Evolutionary conservation across 2,329 filamentous ascomycete species (phyloP).

Genomic region (Penicillium janthinellum): DNA sequence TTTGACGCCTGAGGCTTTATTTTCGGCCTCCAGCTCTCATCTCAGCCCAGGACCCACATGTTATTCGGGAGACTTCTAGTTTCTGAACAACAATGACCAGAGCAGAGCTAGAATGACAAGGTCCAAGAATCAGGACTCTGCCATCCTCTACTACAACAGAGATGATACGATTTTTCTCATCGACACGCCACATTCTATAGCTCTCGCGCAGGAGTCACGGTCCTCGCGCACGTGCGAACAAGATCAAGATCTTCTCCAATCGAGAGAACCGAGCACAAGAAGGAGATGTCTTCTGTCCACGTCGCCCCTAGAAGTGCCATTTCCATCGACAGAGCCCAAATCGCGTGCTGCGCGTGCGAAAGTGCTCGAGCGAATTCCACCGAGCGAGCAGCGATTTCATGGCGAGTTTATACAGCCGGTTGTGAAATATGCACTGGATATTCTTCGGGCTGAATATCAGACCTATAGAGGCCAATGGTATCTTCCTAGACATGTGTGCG

Average conservation of each 20-base stretch:
- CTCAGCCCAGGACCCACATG: too few relatives aligned
- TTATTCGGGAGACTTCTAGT: background rate
- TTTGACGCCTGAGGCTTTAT: too few relatives aligned
- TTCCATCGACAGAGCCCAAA: constrained; percentile 54
- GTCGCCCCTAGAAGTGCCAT: constrained; percentile 50
- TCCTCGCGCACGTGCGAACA: background rate
- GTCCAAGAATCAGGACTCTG: constrained; percentile 11
- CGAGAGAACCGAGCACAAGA: background rate
- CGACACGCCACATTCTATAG: constrained; percentile 62
- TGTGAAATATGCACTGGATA: constrained; percentile 44
- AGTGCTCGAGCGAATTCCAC: constrained; percentile 40
- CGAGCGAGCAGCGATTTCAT: constrained; percentile 36
- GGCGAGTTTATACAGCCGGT: constrained; percentile 27
- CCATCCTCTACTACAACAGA: constrained; percentile 56
- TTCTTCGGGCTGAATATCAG: constrained; percentile 28
- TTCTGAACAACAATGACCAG: background rate
- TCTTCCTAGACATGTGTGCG: constrained; percentile 23
- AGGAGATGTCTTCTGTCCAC: constrained; percentile 47
- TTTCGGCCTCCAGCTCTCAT: too few relatives aligned
- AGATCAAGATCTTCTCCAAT: background rate
- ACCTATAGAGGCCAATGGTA: constrained; percentile 36
- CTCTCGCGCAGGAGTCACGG: constrained; percentile 51
- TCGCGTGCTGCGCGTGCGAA: constrained; percentile 46
- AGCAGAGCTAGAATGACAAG: constrained; percentile 1
- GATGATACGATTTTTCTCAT: constrained; percentile 52